phyloP scores from a whole-genome alignment of 495 filamentous ascomycete species.

The Trichoderma virens region DNA sequence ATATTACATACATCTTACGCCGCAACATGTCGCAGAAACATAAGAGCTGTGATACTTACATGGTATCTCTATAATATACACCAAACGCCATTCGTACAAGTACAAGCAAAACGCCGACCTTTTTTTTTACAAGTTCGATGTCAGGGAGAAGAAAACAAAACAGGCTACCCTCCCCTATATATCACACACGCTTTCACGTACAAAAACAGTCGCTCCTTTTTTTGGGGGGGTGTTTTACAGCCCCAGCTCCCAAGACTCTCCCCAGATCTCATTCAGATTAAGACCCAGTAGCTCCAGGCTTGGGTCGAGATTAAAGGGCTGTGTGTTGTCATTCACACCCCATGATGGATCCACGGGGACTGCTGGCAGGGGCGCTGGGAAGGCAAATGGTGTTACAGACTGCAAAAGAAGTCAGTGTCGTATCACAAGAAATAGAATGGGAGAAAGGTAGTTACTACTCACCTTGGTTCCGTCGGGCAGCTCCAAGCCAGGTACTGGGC shows the following conservation, averaged over 20 bases:
- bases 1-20: too few relatives aligned
- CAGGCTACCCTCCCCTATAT: neutral
- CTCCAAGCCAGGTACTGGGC: slow-evolving; percentile 10
- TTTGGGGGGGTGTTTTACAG: neutral
- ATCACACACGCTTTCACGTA: neutral
- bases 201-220: neutral
- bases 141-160: neutral
- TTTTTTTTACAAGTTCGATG: neutral
- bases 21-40: too few relatives aligned
- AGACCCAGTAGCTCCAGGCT: slow-evolving; percentile 22
- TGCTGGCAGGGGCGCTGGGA: slow-evolving; percentile 11
- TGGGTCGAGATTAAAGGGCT: slow-evolving; percentile 21
- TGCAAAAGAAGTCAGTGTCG: neutral
- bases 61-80: slow-evolving; percentile 10
- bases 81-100: neutral
- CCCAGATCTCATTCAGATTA: slow-evolving; percentile 29
- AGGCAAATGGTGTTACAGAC: slow-evolving; percentile 23
- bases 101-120: neutral
- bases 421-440: neutral
- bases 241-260: slow-evolving; percentile 18
- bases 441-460: neutral
- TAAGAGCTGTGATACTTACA: too few relatives aligned
- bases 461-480: slow-evolving; percentile 21
- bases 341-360: slow-evolving; percentile 15
- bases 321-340: neutral